phyloP scores from a whole-genome alignment of 768 basidiomycete genomes.

The Lactarius hatsudake region DNA sequence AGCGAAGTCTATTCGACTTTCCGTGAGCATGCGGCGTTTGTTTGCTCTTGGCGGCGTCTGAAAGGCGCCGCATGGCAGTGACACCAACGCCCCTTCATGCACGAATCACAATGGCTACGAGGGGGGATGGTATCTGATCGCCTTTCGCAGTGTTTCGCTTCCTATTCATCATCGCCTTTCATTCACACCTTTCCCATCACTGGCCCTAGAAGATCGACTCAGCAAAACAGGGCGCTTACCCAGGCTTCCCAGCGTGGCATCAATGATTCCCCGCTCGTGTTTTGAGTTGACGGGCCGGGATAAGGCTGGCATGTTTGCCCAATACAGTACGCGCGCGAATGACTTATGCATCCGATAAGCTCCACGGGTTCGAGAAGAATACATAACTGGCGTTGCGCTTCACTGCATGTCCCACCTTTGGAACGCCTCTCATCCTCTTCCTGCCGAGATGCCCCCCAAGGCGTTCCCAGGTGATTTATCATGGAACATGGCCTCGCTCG shows the following conservation, averaged over 20 bases:
- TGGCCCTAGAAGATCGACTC: too few relatives aligned
- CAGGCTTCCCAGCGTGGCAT: too few relatives aligned
- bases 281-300: neutral
- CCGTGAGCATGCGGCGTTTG: too few relatives aligned
- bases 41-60: neutral
- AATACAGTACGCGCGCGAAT: neutral
- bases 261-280: neutral
- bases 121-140: neutral
- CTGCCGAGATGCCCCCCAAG: slow-evolving; percentile 10
- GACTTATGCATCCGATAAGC: slow-evolving; percentile 3
- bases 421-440: neutral
- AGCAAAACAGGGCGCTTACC: neutral
- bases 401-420: neutral
- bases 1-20: neutral
- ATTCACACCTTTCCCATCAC: neutral
- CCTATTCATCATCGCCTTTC: neutral
- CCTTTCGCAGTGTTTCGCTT: neutral
- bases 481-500: neutral
- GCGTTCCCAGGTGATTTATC: slow-evolving; percentile 14
- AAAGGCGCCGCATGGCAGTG: neutral
- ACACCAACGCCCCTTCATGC: neutral
- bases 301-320: too few relatives aligned
- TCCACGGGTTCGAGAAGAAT: neutral
- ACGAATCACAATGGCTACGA: neutral
- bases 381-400: neutral